Conservation (phyloP, 2,329 filamentous ascomycete species). For the Elsinoe batatas region DNA sequence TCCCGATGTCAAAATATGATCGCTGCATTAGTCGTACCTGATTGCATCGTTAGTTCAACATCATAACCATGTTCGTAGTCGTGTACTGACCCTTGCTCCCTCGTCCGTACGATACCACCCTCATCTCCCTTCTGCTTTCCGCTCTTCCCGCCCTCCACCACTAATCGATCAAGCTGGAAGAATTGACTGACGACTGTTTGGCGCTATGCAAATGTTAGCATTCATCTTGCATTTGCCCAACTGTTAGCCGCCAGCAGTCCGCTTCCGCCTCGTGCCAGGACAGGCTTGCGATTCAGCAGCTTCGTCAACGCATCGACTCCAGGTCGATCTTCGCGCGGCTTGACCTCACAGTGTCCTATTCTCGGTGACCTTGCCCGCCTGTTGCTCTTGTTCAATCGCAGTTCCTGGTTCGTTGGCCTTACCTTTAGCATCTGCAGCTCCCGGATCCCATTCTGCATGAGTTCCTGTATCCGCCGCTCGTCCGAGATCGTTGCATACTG, state of each 20-base stretch:
- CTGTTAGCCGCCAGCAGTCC: background rate
- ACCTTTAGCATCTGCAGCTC: conserved; percentile 90
- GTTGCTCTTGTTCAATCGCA: background rate
- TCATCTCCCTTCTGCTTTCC: conserved; percentile 61
- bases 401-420: conserved; percentile 23
- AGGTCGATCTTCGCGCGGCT: background rate
- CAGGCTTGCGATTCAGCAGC: background rate
- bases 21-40: background rate
- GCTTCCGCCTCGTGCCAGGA: background rate
- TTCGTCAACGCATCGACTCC: background rate
- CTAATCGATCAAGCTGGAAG: conserved; percentile 81
- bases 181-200: conserved; percentile 94
- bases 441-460: conserved; percentile 79
- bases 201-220: conserved; percentile 52
- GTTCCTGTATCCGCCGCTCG: conserved; percentile 67
- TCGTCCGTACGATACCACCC: conserved; percentile 62
- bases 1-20: conserved; percentile 10
- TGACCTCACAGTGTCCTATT: background rate
- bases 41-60: background rate
- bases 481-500: conserved; percentile 68
- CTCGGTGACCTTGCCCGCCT: background rate
- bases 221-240: background rate
- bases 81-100: conserved; percentile 60
- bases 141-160: conserved; percentile 79
- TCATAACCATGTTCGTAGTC: background rate